Conservation (phyloP, 2,329 filamentous ascomycete genomes). For the Ophiostoma triangulosporum region DNA sequence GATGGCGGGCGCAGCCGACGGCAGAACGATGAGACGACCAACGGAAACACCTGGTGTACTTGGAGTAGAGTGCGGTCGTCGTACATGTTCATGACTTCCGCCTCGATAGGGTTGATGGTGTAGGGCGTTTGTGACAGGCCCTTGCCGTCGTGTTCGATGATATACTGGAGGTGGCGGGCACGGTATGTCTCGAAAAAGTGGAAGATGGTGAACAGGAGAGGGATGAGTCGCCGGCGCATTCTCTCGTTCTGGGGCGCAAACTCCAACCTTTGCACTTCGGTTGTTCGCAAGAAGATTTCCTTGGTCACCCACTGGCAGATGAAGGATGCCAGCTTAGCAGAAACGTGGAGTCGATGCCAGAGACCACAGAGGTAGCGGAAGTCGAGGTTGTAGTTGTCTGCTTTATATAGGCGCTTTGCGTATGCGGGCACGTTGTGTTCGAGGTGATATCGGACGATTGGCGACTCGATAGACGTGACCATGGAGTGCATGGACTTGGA, state of each 20-base stretch:
- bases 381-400: constrained; percentile 33
- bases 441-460: constrained; percentile 48
- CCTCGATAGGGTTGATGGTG: constrained; percentile 49
- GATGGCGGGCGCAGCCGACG: constrained; percentile 48
- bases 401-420: constrained; percentile 45
- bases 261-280: constrained; percentile 38
- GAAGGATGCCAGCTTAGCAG: constrained; percentile 45
- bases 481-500: constrained; percentile 47
- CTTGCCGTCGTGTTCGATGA: constrained; percentile 36
- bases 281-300: constrained; percentile 48
- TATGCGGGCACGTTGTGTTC: constrained; percentile 46
- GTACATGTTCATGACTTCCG: constrained; percentile 49
- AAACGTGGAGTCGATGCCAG: constrained; percentile 53
- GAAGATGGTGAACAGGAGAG: constrained; percentile 50
- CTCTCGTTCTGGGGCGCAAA: constrained; percentile 49
- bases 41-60: constrained; percentile 51
- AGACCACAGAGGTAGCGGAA: constrained; percentile 50
- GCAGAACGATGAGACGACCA: constrained; percentile 51
- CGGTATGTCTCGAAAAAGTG: constrained; percentile 56
- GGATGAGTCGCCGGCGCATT: constrained; percentile 51
- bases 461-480: constrained; percentile 44
- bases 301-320: constrained; percentile 53
- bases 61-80: constrained; percentile 48
- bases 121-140: constrained; percentile 40
- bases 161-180: constrained; percentile 42